phyloP scores from a whole-genome alignment of 176 grass and related monocot genomes.

The Coix lacrymajobi region DNA sequence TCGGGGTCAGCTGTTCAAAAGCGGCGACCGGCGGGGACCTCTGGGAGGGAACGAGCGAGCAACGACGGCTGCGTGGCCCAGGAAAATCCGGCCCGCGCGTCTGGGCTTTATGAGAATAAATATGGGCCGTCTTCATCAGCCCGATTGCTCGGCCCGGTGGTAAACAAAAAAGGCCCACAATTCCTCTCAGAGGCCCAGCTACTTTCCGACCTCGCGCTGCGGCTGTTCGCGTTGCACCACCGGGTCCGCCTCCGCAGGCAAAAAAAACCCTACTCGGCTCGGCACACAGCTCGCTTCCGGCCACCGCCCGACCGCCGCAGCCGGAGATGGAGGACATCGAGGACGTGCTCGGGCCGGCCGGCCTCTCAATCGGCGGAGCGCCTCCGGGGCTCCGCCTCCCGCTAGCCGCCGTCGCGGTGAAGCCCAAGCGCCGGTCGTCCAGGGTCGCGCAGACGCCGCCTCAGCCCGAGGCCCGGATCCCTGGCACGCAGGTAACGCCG shows the following conservation, averaged over 20 bases:
- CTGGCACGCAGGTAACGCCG: slow-evolving; percentile 64
- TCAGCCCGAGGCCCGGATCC: slow-evolving; percentile 44
- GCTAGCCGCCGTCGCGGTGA: slow-evolving; percentile 54
- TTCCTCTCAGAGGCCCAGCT: neutral
- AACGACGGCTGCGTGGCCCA: neutral
- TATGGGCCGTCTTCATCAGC: neutral
- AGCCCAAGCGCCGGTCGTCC: slow-evolving; percentile 59
- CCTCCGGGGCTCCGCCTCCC: slow-evolving; percentile 64
- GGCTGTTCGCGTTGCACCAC: neutral
- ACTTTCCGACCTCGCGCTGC: neutral
- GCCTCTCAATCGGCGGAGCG: slow-evolving; percentile 28
- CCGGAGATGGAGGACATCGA: slow-evolving; percentile 82
- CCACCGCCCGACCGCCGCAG: neutral
- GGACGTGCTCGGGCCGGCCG: slow-evolving; percentile 53
- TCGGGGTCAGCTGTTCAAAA: neutral
- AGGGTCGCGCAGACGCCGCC: slow-evolving; percentile 35
- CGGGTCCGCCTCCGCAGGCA: neutral
- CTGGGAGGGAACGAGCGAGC: too few relatives aligned
- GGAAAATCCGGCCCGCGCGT: neutral
- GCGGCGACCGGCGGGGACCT: neutral
- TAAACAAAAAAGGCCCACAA: neutral
- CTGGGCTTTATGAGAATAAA: neutral
- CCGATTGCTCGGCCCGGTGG: neutral
- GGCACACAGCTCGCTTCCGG: neutral
- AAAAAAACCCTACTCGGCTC: slow-evolving; percentile 59